Evolutionary conservation across 257 asterid species (phyloP).

Genomic region (Solanum megistacrolobum): DNA sequence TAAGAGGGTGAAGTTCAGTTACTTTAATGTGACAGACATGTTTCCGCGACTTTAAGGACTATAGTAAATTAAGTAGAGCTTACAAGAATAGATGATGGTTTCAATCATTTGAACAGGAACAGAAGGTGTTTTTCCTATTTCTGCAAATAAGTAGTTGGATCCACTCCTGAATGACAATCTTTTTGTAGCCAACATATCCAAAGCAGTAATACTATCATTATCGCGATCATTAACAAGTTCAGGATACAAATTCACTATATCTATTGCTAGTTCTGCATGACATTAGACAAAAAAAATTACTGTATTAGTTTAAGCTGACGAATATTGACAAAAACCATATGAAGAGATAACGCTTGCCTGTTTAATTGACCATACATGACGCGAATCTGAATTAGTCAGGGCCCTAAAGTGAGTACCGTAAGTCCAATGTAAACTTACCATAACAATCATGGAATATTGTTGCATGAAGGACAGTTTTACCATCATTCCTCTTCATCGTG

Average conservation of each 20-base stretch:
- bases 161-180: constrained; percentile 3
- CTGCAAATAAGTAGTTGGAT: neutral
- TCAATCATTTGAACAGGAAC: neutral
- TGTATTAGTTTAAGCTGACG: neutral
- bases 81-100: neutral
- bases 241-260: neutral
- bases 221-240: neutral
- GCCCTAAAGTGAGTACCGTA: neutral
- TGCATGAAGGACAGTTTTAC: neutral
- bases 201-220: neutral
- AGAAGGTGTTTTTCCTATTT: neutral
- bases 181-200: constrained; percentile 5
- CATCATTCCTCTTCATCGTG: neutral
- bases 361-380: neutral
- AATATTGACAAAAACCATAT: neutral
- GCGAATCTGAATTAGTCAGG: neutral
- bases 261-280: constrained; percentile 1
- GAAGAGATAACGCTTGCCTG: neutral
- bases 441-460: neutral
- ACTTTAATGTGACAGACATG: neutral
- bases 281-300: neutral
- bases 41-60: neutral
- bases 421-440: neutral
- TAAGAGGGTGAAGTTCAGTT: neutral
- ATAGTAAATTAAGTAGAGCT: neutral